phyloP scores from a whole-genome alignment of 208 protist species.

The Herpetomonas muscarum region DNA sequence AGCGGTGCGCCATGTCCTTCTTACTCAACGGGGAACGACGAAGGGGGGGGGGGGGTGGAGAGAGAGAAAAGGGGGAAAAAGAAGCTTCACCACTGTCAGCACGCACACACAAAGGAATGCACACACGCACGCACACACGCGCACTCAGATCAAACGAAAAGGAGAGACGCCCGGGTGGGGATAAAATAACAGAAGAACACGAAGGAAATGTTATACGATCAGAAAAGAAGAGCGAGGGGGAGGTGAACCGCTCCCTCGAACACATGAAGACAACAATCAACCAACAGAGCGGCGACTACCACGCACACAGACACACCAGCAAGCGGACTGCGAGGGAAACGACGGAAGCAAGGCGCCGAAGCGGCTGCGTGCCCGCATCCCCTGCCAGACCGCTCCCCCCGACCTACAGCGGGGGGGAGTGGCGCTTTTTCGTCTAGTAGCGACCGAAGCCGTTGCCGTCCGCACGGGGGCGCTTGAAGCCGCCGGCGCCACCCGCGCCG shows the following conservation, averaged over 20 bases:
- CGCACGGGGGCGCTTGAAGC: constrained; percentile 40
- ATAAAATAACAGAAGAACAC: constrained; percentile 4
- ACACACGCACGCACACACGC: background rate
- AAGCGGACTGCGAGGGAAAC: no score
- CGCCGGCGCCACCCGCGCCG: constrained; percentile 20
- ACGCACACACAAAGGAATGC: background rate
- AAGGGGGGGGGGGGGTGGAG: no score
- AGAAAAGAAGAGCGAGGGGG: constrained; percentile 2
- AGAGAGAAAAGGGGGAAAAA: constrained; percentile 1
- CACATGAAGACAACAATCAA: background rate
- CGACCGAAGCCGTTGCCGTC: constrained; percentile 52
- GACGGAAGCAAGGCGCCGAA: no score
- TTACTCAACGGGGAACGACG: no score
- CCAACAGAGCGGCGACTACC: background rate
- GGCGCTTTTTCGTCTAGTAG: constrained; percentile 30
- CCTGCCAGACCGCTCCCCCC: background rate
- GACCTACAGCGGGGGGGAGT: no score
- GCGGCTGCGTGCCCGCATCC: no score
- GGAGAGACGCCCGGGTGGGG: no score
- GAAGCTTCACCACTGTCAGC: constrained; percentile 1
- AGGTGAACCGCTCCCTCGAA: background rate
- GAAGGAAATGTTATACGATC: constrained; percentile 1
- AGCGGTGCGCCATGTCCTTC: no score
- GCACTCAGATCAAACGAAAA: background rate
- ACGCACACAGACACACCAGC: background rate